Base-by-base conservation (phyloP, 352 stramenopile species). In the Labyrinthula sp. region DNA sequence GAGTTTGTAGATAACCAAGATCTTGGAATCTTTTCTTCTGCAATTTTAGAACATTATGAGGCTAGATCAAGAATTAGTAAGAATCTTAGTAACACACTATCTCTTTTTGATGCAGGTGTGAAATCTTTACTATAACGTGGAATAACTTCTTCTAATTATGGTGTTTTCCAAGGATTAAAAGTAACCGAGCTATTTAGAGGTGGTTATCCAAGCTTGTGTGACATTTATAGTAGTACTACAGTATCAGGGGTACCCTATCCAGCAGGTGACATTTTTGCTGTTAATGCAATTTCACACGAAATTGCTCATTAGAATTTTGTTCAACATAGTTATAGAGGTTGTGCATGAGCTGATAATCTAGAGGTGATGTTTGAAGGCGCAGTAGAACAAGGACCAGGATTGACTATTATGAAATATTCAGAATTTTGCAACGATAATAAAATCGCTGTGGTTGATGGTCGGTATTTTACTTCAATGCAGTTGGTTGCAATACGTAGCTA, bases 1-100 rank as follows among this genome's bases (percentile, higher is more conserved):
- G n/a, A 52, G 43, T 24, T 52, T n/a, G 37, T 52, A n/a, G 34
- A 27, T 14, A 10, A 52, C 6, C 40, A 50, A 24, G 35, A 52
- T n/a, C n/a, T n/a, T n/a, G n/a, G n/a, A n/a, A n/a, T n/a, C n/a
- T n/a, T n/a, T n/a, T n/a, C n/a, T n/a, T n/a, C n/a, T n/a, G n/a
- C n/a, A n/a, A n/a, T n/a, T n/a, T n/a, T n/a, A n/a, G n/a, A n/a
- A n/a, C n/a, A n/a, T n/a, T n/a, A n/a, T n/a, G n/a, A n/a, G n/a
- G n/a, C n/a, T n/a, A n/a, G n/a, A n/a, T n/a, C n/a, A n/a, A n/a
- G n/a, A n/a, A n/a, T n/a, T n/a, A n/a, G n/a, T n/a, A n/a, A n/a
- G n/a, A n/a, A n/a, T n/a, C n/a, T n/a, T n/a, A n/a, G n/a, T n/a
- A n/a, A n/a, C n/a, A n/a, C n/a, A n/a, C n/a, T n/a, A n/a, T n/a